phyloP scores from a whole-genome alignment of 257 asterid genomes.

The Solanum bukasovii region DNA sequence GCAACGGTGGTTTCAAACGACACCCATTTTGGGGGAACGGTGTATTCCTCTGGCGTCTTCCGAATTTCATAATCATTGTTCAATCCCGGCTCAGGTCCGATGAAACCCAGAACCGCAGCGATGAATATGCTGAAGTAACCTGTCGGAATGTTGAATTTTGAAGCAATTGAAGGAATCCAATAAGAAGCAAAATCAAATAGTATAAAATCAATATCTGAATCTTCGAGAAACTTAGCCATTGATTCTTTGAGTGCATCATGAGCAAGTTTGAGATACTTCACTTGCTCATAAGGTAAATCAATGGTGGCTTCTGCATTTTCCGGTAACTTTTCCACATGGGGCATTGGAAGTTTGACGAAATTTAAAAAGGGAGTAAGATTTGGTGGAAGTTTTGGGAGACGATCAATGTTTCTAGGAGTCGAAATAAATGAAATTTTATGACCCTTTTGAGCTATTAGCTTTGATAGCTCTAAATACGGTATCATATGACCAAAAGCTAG shows the following conservation, averaged over 20 bases:
- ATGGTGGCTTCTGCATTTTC: conserved; percentile 22
- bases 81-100: neutral
- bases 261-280: conserved; percentile 17
- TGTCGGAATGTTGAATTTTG: conserved; percentile 1
- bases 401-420: conserved; percentile 43
- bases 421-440: conserved; percentile 40
- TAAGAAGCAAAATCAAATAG: conserved; percentile 15
- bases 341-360: conserved; percentile 29
- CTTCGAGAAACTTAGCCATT: conserved; percentile 6
- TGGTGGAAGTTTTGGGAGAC: conserved; percentile 46
- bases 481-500: conserved; percentile 58
- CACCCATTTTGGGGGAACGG: conserved; percentile 13
- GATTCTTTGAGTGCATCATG: conserved; percentile 9
- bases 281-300: conserved; percentile 14
- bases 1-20: conserved; percentile 16
- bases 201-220: conserved; percentile 18
- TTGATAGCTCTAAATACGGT: conserved; percentile 40
- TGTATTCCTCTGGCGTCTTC: conserved; percentile 18
- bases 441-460: conserved; percentile 35
- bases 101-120: neutral
- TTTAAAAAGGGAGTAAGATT: conserved; percentile 8
- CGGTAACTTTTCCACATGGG: conserved; percentile 11
- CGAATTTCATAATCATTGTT: neutral
- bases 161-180: conserved; percentile 15
- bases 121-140: conserved; percentile 13